Conservation (phyloP, 1,139 yeast genomes). For the Lodderomyces beijingensis region DNA sequence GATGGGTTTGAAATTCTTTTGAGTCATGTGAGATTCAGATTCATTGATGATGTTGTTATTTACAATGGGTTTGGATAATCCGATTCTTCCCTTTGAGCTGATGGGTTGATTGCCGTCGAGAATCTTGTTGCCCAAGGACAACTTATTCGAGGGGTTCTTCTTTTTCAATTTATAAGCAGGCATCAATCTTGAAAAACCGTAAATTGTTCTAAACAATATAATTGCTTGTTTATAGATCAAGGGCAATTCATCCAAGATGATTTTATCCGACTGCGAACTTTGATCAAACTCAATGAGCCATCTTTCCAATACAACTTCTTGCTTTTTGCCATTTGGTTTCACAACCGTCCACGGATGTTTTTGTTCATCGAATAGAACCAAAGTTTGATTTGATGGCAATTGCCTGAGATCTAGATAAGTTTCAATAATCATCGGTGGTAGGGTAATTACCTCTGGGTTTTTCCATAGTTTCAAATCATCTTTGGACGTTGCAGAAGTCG, state of each 20-base stretch:
- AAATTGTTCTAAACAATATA: slow-evolving; percentile 68
- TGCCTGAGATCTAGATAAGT: slow-evolving; percentile 71
- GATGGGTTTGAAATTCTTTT: slow-evolving; percentile 62
- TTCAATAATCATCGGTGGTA: slow-evolving; percentile 84
- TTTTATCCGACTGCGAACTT: slow-evolving; percentile 11
- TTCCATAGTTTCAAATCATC: slow-evolving; percentile 67
- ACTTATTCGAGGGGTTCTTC: slow-evolving; percentile 18
- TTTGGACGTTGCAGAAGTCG: slow-evolving; percentile 32
- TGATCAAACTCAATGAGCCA: slow-evolving; percentile 82
- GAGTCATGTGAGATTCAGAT: slow-evolving; percentile 52
- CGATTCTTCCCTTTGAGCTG: slow-evolving; percentile 77
- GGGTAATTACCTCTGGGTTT: slow-evolving; percentile 30
- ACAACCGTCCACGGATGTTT: slow-evolving; percentile 41
- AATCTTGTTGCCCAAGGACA: slow-evolving; percentile 52
- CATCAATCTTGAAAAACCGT: slow-evolving; percentile 60
- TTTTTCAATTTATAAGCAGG: slow-evolving; percentile 62
- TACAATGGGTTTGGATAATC: slow-evolving; percentile 66
- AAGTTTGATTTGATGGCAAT: slow-evolving; percentile 55
- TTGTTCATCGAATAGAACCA: slow-evolving; percentile 52
- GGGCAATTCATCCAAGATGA: slow-evolving; percentile 51
- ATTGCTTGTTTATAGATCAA: slow-evolving; percentile 71
- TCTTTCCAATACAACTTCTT: slow-evolving; percentile 84
- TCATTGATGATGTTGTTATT: slow-evolving; percentile 33
- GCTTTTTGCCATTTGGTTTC: slow-evolving; percentile 32
- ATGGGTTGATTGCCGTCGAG: slow-evolving; percentile 77